Evolutionary conservation across 2,329 filamentous ascomycete species (phyloP), one percentile per base, ranked within the genome.

Genomic region (Phoma sp.): DNA sequence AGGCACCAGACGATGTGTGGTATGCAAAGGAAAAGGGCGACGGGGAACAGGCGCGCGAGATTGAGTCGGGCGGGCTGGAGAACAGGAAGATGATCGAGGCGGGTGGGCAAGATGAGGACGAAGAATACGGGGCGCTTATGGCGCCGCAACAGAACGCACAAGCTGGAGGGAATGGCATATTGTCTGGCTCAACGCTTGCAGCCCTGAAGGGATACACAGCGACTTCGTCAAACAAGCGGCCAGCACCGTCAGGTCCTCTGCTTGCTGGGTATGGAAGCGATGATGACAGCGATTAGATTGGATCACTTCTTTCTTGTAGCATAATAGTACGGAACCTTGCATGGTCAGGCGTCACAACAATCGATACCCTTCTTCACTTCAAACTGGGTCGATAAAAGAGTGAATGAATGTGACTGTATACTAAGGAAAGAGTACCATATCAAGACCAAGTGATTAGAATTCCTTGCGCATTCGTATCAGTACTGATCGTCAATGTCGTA

Each of bases 1-100:
- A 98, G 69, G 93, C 93, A 1, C 93, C 94, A 0, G 95, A 99
- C 72, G 89, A 95, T 60, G 87, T 99, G 24, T 96, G 96, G 84
- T 96, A 93, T 76, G 91, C 92, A 0, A 84, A 90, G 41, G 91
- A 93, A 32, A 85, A 86, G 63, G 86, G 84, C 43, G 86, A 86
- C 0, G 82, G 85, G 53, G 87, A 89, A 61, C 74, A 88, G 25
- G 87, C 90, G 68, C 81, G 87, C 43, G 82, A 89, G 64, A 81
- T 86, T 57, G 63, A 68, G 79, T 78, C 51, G 63, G 84, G 59
- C 81, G 89, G 77, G 78, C 82, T 84, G 21, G 83, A 84, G 55
- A 78, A 78, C 13, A 75, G 78, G 6, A 57, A 73, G 36, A 69
- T 82, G 70, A 75, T 84, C 33, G 83, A 84, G 60, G 69, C 72